phyloP scores from a whole-genome alignment of 2,329 filamentous ascomycete species.

The Calonectria fujianensis region DNA sequence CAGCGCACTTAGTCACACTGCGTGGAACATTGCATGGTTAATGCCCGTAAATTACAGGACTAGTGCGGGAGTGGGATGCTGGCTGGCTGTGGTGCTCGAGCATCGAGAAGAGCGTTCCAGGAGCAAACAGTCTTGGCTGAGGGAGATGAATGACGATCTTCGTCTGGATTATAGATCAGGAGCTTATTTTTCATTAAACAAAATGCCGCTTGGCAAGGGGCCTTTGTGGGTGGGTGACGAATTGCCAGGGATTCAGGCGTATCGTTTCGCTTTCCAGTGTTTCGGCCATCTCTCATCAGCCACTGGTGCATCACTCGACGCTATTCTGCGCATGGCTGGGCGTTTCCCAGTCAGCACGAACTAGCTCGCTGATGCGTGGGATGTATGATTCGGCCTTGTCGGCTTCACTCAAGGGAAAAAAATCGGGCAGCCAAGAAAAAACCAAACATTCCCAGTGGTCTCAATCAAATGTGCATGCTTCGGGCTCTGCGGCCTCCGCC shows the following conservation, averaged over 20 bases:
- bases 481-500: constrained; percentile 4
- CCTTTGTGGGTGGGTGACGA: neutral
- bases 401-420: neutral
- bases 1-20: constrained; percentile 42
- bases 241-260: neutral
- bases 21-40: constrained; percentile 36
- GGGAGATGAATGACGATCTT: constrained; percentile 20
- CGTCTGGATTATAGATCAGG: constrained; percentile 24
- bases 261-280: constrained; percentile 36
- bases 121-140: constrained; percentile 19
- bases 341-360: constrained; percentile 26
- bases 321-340: constrained; percentile 10
- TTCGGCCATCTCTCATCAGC: neutral
- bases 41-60: constrained; percentile 32
- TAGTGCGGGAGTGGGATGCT: neutral
- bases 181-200: constrained; percentile 1
- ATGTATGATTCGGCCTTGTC: neutral
- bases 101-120: neutral
- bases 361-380: neutral
- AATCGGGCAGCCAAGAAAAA: neutral
- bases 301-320: constrained; percentile 14
- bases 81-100: constrained; percentile 3
- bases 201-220: constrained; percentile 12
- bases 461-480: neutral
- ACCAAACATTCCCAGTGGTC: neutral